Evolutionary conservation across 768 basidiomycete genomes (phyloP).

Genomic region (Lentinula sp.): DNA sequence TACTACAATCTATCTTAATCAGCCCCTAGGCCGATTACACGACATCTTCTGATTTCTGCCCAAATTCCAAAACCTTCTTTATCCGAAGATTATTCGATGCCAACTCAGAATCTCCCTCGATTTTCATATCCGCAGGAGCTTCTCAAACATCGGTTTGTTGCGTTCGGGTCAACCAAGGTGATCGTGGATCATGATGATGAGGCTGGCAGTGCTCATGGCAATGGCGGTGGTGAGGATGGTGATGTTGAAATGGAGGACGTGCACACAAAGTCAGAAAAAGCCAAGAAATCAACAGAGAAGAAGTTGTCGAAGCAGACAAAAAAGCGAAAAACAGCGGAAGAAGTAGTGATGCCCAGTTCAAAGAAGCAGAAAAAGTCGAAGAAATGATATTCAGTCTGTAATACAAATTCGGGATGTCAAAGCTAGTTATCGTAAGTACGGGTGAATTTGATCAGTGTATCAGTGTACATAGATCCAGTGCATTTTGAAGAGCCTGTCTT

Average conservation of each 20-base stretch:
- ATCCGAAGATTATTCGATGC: constrained; percentile 10
- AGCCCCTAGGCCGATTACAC: constrained; percentile 58
- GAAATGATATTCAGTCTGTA: neutral
- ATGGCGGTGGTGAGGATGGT: neutral
- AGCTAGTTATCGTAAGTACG: no score
- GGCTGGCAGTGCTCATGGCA: no score
- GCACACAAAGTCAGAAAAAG: neutral
- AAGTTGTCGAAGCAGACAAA: neutral
- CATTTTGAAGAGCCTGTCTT: no score
- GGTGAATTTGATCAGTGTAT: no score
- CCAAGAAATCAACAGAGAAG: neutral
- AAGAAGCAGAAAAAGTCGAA: constrained; percentile 6
- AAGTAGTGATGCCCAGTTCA: neutral
- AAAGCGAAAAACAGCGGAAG: neutral
- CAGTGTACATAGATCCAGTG: no score
- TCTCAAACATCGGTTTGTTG: constrained; percentile 59
- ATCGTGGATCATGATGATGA: neutral
- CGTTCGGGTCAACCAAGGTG: constrained; percentile 41
- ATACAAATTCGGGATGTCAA: no score
- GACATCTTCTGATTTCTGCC: constrained; percentile 53
- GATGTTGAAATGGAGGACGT: neutral
- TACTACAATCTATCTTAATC: neutral
- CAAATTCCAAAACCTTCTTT: constrained; percentile 27
- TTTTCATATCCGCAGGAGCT: constrained; percentile 52
- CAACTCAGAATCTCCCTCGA: constrained; percentile 47